Evolutionary conservation across 352 stramenopile genomes (phyloP), one percentile per base, ranked within the genome.

Genomic region (Pythium rhizo-oryzae): DNA sequence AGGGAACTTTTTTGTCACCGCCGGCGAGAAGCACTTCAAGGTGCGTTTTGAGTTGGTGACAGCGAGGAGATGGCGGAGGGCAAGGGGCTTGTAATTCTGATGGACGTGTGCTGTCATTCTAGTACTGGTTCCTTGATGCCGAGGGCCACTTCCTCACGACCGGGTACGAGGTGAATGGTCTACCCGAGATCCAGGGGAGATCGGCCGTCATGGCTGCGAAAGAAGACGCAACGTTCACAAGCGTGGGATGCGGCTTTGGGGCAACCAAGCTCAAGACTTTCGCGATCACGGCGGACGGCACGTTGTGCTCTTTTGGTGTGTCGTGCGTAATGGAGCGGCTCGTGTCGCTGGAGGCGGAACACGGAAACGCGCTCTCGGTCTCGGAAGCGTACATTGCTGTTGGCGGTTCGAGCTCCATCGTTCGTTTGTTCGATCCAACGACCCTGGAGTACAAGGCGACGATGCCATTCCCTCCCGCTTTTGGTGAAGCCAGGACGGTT

Each of bases 1-100:
- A 11, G 87, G 84, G 7, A 87, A 89, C 25, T 92, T 84, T 50
- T 94, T 97, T 55, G 87, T 96, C 28, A 93, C 90, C 0, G 86
- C 88, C 19, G 90, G 89, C 30, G 82, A 93, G 54, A 85, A 84
- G 33, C 85, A 95, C 53, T 87, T 93, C 58, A 89, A 89, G 73
- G 84, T 92, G 66, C 15, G n/a, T n/a, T n/a, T n/a, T n/a, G n/a
- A n/a, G 5, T 37, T 30, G 44, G 30, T 47, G 51, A n/a, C 30
- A 25, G 30, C 18, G 33, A 8, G 4, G 41, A n/a, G 24, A 53
- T 51, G 24, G 11, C 49, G 13, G n/a, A 33, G 28, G 3, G 28
- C 28, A 6, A 33, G 28, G 28, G 3, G 6, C 28, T 6, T 6
- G 6, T 33, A 7, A 6, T 6, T 33, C 28, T 33, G 28, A 7